Base-by-base conservation (phyloP, 192 early-diverging fungal genomes). In the Rhizophagus prolifer region DNA sequence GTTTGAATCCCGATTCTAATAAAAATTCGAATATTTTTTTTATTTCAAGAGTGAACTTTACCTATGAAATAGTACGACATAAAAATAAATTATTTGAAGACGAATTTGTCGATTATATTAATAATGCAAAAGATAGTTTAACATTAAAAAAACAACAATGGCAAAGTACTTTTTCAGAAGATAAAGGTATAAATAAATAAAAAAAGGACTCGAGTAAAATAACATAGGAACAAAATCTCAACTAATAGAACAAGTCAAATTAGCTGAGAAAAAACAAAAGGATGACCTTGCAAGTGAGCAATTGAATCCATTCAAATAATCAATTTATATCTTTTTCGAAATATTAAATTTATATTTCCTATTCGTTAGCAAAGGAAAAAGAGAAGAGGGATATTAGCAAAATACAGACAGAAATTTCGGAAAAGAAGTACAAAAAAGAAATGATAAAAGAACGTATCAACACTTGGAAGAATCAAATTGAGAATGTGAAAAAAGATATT, bases 91-190 rank as follows among this genome's bases (percentile, higher is more conserved):
- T 34, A 34, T 66, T 66, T 38, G 64, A 66, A 67, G 65, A 67
- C 1, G 31, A 36, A 38, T 38, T 38, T 67, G 16, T 63, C 12
- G 30, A n/a, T 44, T 67, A 67, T 36, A 21, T 36, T 4, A 38
- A 67, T 67, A 67, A 9, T 67, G n/a, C n/a, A 5, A 67, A 41
- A n/a, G n/a, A 41, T 38, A 67, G 9, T 44, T 67, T 67, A 6
- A 21, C 34, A 19, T 8, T 67, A 67, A 67, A 67, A 41, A 67
- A 67, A 67, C 65, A 67, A 67, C 65, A 67, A n/a, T 67, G 65
- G 65, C 65, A 67, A 67, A 67, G 19, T 67, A 67, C 13, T 23
- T 36, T 67, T 23, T 30, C 65, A n/a, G 30, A 8, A 36, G 65
- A 67, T 23, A 67, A 67, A 44, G 31, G 65, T 67, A 67, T 41